Percentiles rank a stretch among this genome's conserved stretches.
phyloP scores from a whole-genome alignment of 2,329 filamentous ascomycete species.

The Colletotrichum neosansevieriae region DNA sequence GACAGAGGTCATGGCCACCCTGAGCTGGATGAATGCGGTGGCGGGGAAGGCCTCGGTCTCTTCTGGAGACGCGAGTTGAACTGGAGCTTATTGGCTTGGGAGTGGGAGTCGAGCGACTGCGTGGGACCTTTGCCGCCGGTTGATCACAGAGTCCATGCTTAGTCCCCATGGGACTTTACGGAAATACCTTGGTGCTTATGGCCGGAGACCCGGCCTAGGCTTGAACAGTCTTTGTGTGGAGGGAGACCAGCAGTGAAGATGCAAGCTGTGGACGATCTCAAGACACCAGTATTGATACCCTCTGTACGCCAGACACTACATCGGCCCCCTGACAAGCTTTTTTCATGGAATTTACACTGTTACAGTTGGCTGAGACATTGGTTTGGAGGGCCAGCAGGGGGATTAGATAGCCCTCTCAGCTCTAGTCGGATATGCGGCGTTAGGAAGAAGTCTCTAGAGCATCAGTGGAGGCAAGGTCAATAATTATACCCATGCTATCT shows the following conservation, averaged over 20 bases:
- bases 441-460: conserved; percentile 34
- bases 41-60: conserved; percentile 73
- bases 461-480: conserved; percentile 10
- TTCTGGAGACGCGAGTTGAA: conserved; percentile 84
- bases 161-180: conserved; percentile 43
- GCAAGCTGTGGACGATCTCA: conserved; percentile 15
- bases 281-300: conserved; percentile 28
- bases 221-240: conserved; percentile 37
- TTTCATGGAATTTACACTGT: conserved; percentile 8
- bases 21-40: conserved; percentile 53
- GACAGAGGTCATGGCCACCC: conserved; percentile 65
- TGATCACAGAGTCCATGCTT: conserved; percentile 63
- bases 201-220: conserved; percentile 34
- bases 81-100: conserved; percentile 87
- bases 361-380: conserved; percentile 30
- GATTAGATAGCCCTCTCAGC: conserved; percentile 65
- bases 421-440: conserved; percentile 46
- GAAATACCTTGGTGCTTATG: conserved; percentile 39
- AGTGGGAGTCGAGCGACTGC: conserved; percentile 69
- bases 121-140: conserved; percentile 53
- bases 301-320: conserved; percentile 5
- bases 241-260: conserved; percentile 15
- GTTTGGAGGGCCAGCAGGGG: conserved; percentile 55
- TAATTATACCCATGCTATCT: conserved; percentile 38
- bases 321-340: conserved; percentile 2